phyloP scores from a whole-genome alignment of 306 rosid species.

The Casuarina glauca region DNA sequence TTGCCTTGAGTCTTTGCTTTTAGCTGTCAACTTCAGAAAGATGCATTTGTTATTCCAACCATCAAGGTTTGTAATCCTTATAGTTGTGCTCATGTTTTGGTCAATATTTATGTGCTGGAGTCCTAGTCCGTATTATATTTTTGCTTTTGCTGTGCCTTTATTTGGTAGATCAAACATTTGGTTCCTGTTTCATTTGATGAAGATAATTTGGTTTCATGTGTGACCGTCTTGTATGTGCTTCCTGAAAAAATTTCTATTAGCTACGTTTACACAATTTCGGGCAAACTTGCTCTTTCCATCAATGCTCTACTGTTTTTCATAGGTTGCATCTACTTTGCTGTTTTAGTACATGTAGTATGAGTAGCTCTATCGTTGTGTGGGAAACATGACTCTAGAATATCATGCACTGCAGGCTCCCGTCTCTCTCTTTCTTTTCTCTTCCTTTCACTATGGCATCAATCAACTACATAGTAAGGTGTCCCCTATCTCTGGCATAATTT shows the following conservation, averaged over 20 bases:
- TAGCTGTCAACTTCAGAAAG: conserved; percentile 60
- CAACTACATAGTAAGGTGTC: neutral
- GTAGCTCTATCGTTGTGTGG: neutral
- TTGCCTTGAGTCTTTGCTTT: conserved; percentile 62
- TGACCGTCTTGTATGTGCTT: neutral
- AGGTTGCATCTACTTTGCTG: neutral
- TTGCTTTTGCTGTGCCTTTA: too few relatives aligned
- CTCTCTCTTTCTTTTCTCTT: neutral
- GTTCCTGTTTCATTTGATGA: neutral
- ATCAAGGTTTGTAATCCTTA: conserved; percentile 44
- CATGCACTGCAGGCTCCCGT: neutral
- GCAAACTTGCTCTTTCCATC: neutral
- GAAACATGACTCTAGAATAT: neutral
- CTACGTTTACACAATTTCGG: neutral
- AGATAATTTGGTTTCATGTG: neutral
- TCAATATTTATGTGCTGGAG: neutral
- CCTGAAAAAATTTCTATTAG: neutral
- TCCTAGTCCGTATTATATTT: neutral
- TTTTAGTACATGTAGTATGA: neutral
- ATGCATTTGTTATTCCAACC: conserved; percentile 52
- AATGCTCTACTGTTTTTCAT: neutral
- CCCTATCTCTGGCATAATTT: neutral
- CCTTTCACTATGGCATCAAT: neutral
- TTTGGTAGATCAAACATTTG: neutral
- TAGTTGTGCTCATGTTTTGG: neutral